Conservation (phyloP, 2,329 filamentous ascomycete genomes). For the Drechslerella stenobrocha region DNA sequence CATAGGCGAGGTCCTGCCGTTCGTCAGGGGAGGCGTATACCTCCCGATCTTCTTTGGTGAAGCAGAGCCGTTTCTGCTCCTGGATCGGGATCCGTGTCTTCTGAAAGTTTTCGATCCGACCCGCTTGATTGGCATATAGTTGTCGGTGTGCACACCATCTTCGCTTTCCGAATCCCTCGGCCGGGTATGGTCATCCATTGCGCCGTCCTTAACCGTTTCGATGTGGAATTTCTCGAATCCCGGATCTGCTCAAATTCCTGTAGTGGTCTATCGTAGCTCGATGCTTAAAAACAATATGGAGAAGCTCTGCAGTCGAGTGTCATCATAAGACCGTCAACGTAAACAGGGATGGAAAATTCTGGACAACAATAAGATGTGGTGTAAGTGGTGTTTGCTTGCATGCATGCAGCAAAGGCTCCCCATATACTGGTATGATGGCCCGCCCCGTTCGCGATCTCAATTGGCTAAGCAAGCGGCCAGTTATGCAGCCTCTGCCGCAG, state of each 20-base stretch:
- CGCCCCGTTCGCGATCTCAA: not conserved
- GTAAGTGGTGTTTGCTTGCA: conserved; percentile 8
- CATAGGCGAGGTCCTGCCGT: conserved; percentile 44
- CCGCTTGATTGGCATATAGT: conserved; percentile 45
- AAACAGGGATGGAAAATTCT: conserved; percentile 11
- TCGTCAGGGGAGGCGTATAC: conserved; percentile 46
- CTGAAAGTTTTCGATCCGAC: conserved; percentile 44
- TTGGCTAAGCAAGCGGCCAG: conserved; percentile 1
- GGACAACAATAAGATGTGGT: conserved; percentile 4
- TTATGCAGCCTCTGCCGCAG: conserved; percentile 5
- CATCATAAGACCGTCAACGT: conserved; percentile 45
- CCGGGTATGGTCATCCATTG: conserved; percentile 41
- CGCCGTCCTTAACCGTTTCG: conserved; percentile 10
- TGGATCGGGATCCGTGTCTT: conserved; percentile 43
- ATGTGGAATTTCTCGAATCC: conserved; percentile 4
- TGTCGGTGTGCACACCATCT: conserved; percentile 40
- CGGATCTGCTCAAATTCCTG: conserved; percentile 2
- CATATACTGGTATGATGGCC: not conserved
- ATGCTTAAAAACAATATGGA: conserved; percentile 30
- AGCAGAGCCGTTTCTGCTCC: conserved; percentile 38
- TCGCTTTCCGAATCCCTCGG: conserved; percentile 45
- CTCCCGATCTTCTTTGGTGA: conserved; percentile 47
- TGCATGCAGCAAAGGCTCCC: conserved; percentile 3
- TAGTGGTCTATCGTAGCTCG: no score
- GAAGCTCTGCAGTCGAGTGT: conserved; percentile 40